These are phyloP conservation scores for Phialophora chinensis DNA, from an alignment of 2,329 filamentous ascomycete genomes.

Conservation along the genomic window DNA sequence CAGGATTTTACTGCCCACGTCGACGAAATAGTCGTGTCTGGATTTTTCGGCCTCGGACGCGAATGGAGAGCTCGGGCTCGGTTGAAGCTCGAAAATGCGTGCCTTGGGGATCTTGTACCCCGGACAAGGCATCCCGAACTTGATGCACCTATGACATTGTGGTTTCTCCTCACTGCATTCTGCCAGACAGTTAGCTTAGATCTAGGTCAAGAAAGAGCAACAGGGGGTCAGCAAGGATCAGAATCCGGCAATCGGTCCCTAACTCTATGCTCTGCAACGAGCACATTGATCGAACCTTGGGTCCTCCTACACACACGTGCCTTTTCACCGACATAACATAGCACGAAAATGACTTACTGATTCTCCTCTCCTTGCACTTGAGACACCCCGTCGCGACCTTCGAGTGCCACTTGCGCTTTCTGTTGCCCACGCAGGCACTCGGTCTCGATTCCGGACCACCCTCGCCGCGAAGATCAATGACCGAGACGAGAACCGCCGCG, in stretches of 20 bases:
- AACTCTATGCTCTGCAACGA: no score
- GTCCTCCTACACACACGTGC: no score
- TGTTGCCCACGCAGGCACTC: background rate
- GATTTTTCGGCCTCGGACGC: slow-evolving; percentile 14
- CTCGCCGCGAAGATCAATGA: slow-evolving; percentile 5
- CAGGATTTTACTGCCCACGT: slow-evolving; percentile 15
- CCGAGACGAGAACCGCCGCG: background rate
- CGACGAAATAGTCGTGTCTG: slow-evolving; percentile 23
- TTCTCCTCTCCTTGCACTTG: slow-evolving; percentile 28
- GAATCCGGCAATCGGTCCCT: no score
- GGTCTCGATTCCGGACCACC: background rate
- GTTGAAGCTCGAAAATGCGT: slow-evolving; percentile 23
- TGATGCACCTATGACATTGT: slow-evolving; percentile 38
- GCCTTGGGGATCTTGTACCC: slow-evolving; percentile 36
- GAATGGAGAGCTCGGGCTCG: slow-evolving; percentile 4
- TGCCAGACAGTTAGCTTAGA: background rate
- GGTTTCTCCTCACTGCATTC: slow-evolving; percentile 43
- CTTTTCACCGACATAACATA: no score
- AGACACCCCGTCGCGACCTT: slow-evolving; percentile 30
- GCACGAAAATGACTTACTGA: slow-evolving; percentile 9
- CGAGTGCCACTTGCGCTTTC: slow-evolving; percentile 26
- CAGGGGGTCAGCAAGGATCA: no score
- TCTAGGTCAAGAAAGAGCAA: background rate
- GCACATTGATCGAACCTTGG: no score
- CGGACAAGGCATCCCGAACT: slow-evolving; percentile 40